Evolutionary conservation across 306 rosid species (phyloP).

Genomic region (Glycine soja): DNA sequence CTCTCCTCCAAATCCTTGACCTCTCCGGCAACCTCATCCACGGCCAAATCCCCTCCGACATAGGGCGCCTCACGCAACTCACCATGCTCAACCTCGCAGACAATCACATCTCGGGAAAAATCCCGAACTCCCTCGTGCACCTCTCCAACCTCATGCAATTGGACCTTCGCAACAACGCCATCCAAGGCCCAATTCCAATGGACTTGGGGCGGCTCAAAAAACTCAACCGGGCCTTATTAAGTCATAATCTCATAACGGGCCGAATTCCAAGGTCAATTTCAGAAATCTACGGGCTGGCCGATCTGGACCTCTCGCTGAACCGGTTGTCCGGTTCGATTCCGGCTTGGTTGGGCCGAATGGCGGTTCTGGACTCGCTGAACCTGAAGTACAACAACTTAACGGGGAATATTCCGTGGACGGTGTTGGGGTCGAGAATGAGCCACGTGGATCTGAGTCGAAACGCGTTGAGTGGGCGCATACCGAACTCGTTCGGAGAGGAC

Average conservation of each 20-base stretch:
- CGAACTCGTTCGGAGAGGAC: slow-evolving; percentile 58
- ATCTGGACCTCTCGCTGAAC: slow-evolving; percentile 77
- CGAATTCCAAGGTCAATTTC: slow-evolving; percentile 62
- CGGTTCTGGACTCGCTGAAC: slow-evolving; percentile 70
- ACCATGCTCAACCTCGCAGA: slow-evolving; percentile 76
- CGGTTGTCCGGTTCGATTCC: slow-evolving; percentile 74
- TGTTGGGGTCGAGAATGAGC: slow-evolving; percentile 65
- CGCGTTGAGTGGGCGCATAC: slow-evolving; percentile 56
- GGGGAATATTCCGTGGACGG: slow-evolving; percentile 62
- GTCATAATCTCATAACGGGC: slow-evolving; percentile 70
- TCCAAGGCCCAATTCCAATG: slow-evolving; percentile 66
- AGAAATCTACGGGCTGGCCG: slow-evolving; percentile 64
- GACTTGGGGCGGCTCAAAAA: slow-evolving; percentile 56
- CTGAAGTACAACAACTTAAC: slow-evolving; percentile 67
- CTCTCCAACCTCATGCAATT: slow-evolving; percentile 66
- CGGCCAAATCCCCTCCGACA: slow-evolving; percentile 62
- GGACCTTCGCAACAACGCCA: slow-evolving; percentile 80
- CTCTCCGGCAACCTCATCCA: slow-evolving; percentile 71
- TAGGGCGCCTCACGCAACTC: slow-evolving; percentile 68
- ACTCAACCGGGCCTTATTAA: slow-evolving; percentile 68
- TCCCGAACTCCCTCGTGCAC: slow-evolving; percentile 60
- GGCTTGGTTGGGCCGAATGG: slow-evolving; percentile 60
- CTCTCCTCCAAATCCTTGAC: slow-evolving; percentile 67
- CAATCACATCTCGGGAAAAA: slow-evolving; percentile 68
- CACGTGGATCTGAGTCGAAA: slow-evolving; percentile 78